phyloP scores from a whole-genome alignment of 169 alveolate species.

The Amoebophrya sp. region DNA sequence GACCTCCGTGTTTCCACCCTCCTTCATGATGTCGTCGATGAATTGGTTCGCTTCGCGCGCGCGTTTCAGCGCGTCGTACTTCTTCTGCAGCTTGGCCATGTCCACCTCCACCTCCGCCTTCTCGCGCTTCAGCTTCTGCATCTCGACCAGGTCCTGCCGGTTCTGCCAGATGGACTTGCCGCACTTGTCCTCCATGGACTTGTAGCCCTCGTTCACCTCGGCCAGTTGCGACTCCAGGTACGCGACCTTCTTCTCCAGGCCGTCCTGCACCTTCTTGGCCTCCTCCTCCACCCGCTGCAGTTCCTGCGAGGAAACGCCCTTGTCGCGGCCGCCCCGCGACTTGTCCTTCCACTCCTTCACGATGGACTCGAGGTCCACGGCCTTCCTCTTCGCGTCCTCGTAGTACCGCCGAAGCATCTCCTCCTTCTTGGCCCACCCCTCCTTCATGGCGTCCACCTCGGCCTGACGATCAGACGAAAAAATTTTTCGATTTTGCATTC shows the following conservation, averaged over 20 bases:
- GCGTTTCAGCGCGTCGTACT: not conserved
- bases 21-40: not conserved
- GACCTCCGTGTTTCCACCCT: too few relatives aligned
- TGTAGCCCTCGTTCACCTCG: not conserved
- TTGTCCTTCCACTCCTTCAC: not conserved
- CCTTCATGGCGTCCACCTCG: not conserved
- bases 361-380: not conserved
- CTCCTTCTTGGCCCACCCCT: not conserved
- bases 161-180: not conserved
- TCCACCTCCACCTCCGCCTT: not conserved
- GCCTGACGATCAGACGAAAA: too few relatives aligned
- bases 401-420: not conserved
- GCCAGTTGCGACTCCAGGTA: not conserved
- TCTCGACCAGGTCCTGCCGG: not conserved
- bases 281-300: not conserved
- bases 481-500: too few relatives aligned
- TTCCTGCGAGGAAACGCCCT: not conserved
- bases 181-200: not conserved
- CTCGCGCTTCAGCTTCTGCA: constrained; percentile 4
- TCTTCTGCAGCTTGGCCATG: not conserved
- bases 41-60: not conserved
- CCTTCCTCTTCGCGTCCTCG: not conserved
- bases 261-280: not conserved
- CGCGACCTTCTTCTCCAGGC: not conserved
- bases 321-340: not conserved